Evolutionary conservation across 1,284 basidiomycete genomes (phyloP), one percentile per base, ranked within the genome.

Genomic region (Rhodotorula glutinis): DNA sequence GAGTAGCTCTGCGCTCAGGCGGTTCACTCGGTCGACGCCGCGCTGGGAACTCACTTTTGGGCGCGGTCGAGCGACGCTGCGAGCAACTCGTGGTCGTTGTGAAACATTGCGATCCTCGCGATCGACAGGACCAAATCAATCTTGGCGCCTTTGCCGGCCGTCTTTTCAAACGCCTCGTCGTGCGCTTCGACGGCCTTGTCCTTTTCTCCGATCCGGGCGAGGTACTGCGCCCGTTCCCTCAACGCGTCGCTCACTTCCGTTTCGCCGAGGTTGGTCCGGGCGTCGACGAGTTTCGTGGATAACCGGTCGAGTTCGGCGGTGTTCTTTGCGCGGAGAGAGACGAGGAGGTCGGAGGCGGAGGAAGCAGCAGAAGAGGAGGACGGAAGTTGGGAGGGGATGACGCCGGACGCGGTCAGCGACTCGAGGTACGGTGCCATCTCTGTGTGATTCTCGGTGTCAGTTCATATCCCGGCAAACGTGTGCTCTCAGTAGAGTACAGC

Each of bases 101-200:
- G 93, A 84, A 98, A 98, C 78, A 98, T 85, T 0, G 92, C 94
- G 65, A 98, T 88, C 51, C 95, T 85, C 63, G 92, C 88, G 72
- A 95, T 87, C 1, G 92, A 88, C 41, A 98, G 84, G 1, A 89
- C 88, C 59, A 98, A 87, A 79, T 98, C 95, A 78, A 98, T 96
- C 73, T 91, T 85, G 7, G 91, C 90, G 16, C 96, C 95, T 2
- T 97, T 82, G 1, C 94, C 95, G 1, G 93, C 88, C 0, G 91
- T 95, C 81, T 98, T 97, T 79, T 91, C 88, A 17, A 96, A 80
- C 0, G 95, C 94, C 2, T 89, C 82, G 67, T 89, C 87, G 76
- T 94, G 87, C 0, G 94, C 92, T 53, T 85, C 85, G 14, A 94
- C 77, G 0, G 91, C 87, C 43, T 81, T 81, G 49, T 92, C 89